phyloP scores from a whole-genome alignment of 164 flowering plant species.

The Tinospora cordifolia region DNA sequence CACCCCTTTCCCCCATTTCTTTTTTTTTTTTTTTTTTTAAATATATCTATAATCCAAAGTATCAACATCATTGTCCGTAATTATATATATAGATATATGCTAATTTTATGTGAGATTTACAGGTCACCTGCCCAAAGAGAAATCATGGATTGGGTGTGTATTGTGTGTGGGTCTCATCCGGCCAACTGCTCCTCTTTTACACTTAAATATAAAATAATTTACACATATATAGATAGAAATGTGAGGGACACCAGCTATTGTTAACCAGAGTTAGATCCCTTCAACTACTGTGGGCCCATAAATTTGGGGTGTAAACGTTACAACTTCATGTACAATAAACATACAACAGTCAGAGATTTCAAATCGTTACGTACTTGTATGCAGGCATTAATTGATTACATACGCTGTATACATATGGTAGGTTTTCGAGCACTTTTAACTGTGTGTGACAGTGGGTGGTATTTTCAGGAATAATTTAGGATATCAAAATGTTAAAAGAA shows the following conservation, averaged over 20 bases:
- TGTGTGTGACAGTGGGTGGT: not conserved
- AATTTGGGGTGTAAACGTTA: not conserved
- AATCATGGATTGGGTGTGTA: not conserved
- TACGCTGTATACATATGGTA: no score
- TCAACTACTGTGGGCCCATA: not conserved
- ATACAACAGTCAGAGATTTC: not conserved
- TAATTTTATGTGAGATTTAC: not conserved
- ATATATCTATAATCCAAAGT: not conserved
- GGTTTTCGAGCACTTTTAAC: not conserved
- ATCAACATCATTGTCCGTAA: not conserved
- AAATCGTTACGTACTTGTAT: not conserved
- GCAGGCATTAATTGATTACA: not conserved
- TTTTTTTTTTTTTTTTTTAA: no score
- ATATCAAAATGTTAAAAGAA: no score
- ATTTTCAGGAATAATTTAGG: no score
- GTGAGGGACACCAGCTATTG: not conserved
- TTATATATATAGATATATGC: not conserved
- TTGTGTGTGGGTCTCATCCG: not conserved
- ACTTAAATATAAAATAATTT: no score
- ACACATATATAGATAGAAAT: no score
- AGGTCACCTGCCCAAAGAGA: not conserved
- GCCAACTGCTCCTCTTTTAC: not conserved
- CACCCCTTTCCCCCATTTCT: no score
- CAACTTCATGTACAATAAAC: not conserved
- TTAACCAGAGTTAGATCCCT: not conserved